A percentile compares a stretch with the other conserved stretches of the same genome.
phyloP scores from a whole-genome alignment of 2,329 filamentous ascomycete genomes.

The Trichophyton equinum region DNA sequence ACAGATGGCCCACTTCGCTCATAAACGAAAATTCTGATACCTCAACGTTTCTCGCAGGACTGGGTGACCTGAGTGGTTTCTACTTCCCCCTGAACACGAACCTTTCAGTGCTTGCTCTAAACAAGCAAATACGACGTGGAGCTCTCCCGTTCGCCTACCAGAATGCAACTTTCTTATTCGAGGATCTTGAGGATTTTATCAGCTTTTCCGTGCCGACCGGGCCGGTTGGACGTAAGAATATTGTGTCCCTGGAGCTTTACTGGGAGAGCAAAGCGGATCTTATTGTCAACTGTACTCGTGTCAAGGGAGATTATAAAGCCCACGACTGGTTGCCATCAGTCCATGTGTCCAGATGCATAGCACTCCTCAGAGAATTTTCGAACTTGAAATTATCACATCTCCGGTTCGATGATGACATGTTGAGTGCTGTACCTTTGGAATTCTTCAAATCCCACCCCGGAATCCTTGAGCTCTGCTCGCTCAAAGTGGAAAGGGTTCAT shows the following conservation, averaged over 20 bases:
- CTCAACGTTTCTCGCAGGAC: neutral
- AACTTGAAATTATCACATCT: neutral
- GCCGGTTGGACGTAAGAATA: neutral
- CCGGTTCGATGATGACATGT: neutral
- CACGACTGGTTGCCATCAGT: neutral
- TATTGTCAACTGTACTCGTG: neutral
- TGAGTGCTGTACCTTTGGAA: neutral
- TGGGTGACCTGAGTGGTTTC: neutral
- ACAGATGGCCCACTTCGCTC: neutral
- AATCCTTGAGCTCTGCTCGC: neutral
- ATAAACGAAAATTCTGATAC: neutral
- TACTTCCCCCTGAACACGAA: neutral
- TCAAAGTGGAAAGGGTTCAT: neutral
- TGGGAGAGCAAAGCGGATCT: neutral
- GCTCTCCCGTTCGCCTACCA: neutral
- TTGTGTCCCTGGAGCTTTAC: neutral
- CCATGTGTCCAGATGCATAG: neutral
- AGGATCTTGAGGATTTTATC: neutral
- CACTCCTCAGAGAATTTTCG: neutral
- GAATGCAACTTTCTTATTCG: neutral
- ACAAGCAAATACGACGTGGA: neutral
- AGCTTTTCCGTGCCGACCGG: neutral
- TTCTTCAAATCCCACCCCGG: neutral
- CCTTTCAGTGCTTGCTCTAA: neutral
- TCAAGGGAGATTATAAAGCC: neutral